Base-by-base conservation (phyloP, 2,329 filamentous ascomycete genomes). In the Colletotrichum sublineola region DNA sequence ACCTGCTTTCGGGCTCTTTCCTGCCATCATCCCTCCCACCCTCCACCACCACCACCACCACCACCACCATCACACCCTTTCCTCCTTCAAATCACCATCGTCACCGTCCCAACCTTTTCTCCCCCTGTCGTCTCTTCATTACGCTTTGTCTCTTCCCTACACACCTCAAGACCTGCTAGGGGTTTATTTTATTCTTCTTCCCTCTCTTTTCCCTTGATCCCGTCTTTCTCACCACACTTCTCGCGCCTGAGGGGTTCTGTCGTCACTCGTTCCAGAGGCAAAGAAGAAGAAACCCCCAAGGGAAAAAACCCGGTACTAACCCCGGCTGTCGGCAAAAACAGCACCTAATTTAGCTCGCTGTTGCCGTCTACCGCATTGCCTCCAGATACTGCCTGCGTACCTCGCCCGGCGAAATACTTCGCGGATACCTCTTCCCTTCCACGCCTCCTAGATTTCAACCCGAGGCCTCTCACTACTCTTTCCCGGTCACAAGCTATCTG, bases 1-100 rank as follows among this genome's bases (percentile, higher is more conserved):
- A 73, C 70, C 70, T 73, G 70, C 70, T 73, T 73, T 52, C 68
- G 63, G 63, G 57, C 70, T 55, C 31, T 50, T 55, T 57, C 68
- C 64, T 67, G 33, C 55, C 55, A 67, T 61, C 15, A 67, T 60
- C 55, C 52, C 55, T 61, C 20, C 53, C 40, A 20, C 60, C 58
- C 50, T 29, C 60, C 18, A 40, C 57, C 61, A n/a, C 52, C 31
- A 36, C 55, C 31, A 18, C 36, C 64, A 58, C 50, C 20, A 44
- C 14, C 42, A 44, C 44, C 61, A 40, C 55, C 55, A 57, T 12
- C 31, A 33, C 36, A 65, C 52, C 50, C 58, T 52, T 60, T 58
- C 60, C 29, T 46, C 33, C 20, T 53, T 62, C 64, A 58, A 58
- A 58, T 71, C 65, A 42, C 46, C 65, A 68, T 63, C 58, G 58